Conservation (phyloP, 1,284 basidiomycete species). For the Cryptococcus sp. region DNA sequence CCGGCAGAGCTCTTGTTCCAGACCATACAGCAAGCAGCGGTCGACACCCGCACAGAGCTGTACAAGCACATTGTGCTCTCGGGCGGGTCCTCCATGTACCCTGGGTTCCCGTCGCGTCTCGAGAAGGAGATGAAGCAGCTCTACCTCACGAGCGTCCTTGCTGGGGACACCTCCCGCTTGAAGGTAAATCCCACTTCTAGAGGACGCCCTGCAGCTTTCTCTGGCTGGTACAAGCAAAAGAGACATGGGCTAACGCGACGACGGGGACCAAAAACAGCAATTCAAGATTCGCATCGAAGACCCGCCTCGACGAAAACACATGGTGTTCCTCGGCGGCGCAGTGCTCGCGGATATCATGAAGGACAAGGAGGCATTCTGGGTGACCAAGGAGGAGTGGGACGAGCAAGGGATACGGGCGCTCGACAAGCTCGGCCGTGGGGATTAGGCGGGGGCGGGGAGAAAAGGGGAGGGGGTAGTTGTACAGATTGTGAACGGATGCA, state of each 20-base stretch:
- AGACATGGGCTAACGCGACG: too few relatives aligned
- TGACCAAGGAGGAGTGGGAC: constrained; percentile 86
- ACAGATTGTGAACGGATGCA: constrained; percentile 6
- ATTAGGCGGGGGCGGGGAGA: constrained; percentile 23
- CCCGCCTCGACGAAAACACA: constrained; percentile 94
- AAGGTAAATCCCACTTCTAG: constrained; percentile 61
- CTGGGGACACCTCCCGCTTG: constrained; percentile 77
- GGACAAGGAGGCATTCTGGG: constrained; percentile 89
- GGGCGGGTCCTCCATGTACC: constrained; percentile 98
- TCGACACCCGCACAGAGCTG: constrained; percentile 84
- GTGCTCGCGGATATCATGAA: constrained; percentile 99
- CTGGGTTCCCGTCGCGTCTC: constrained; percentile 89
- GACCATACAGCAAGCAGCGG: constrained; percentile 87
- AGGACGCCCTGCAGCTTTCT: too few relatives aligned
- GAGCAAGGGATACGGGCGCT: constrained; percentile 77
- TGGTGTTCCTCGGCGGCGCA: constrained; percentile 98
- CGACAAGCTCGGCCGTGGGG: constrained; percentile 66
- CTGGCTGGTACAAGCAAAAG: too few relatives aligned
- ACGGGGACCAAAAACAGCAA: constrained; percentile 66
- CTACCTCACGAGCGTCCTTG: constrained; percentile 84
- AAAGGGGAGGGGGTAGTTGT: neutral
- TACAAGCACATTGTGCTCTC: constrained; percentile 99
- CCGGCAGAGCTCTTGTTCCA: constrained; percentile 85
- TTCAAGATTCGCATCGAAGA: constrained; percentile 99
- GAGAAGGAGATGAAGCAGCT: constrained; percentile 99